Base-by-base conservation (phyloP, 148 eudicot genomes). In the Vaccinium vitisidaea region DNA sequence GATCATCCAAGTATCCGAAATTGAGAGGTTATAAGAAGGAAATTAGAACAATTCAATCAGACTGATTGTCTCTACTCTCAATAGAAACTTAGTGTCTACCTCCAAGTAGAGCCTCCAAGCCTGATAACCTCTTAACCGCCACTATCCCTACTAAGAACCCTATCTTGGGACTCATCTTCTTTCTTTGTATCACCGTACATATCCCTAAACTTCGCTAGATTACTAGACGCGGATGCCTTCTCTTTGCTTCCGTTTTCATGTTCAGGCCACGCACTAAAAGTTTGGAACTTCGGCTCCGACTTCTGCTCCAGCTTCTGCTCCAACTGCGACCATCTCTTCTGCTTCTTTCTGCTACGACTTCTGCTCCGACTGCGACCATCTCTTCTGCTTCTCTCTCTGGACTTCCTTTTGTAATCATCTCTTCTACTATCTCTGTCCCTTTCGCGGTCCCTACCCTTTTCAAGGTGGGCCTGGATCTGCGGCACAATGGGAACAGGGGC, bases 401-500 rank as follows among this genome's bases (percentile, higher is more conserved):
- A 77, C 77, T 90, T 87, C 65, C 65, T 5, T 43, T 92, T 95
- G 84, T 92, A 90, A 85, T 93, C 97, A 83, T 84, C 88, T 88
- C 93, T 92, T 81, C 67, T 21, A 7, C 93, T 77, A 69, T 89
- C 94, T 86, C 91, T 88, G 53, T 91, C 93, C 75, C 92, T 79
- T 8, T 61, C 67, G 19, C 65, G 63, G 5, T 58, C 63, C n/a
- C 63, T 59, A 21, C 21, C 65, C 75, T 89, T 92, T 84, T 93
- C 98, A 23, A 96, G 97, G 81, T 93, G 86, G 85, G 95, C 84
- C 32, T 76, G 83, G 54, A 95, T 88, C 70, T 92, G 94, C 84
- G 98, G 92, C 89, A 93, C 23, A 43, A 95, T 92, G 25, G 96
- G 93, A 18, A 96, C 98, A 58, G 99, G 99, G 84, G 94, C 88